Evolutionary conservation across 2,329 filamentous ascomycete species (phyloP), one percentile per base, ranked within the genome.

Genomic region (Beauveria rudraprayagi): DNA sequence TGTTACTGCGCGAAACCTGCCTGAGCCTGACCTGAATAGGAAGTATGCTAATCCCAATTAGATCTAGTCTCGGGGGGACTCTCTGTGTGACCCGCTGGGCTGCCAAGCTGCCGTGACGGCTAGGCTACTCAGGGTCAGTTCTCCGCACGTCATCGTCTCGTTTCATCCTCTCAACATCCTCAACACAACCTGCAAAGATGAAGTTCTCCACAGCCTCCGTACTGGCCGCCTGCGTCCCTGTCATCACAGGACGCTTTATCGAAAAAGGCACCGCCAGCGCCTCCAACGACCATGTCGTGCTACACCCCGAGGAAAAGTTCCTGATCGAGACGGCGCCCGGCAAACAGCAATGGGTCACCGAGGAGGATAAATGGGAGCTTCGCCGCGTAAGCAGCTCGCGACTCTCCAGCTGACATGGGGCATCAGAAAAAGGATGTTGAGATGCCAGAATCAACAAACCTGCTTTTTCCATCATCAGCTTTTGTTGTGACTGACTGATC

Each of bases 321-420:
- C 80, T 96, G 52, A 86, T 99, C 65, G 92, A 97, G 78, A 80
- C 94, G 28, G 83, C 84, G n/a, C 91, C 91, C 3, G 91, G 90
- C 61, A 82, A 93, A 71, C 92, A 87, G 26, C 79, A 83, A 80
- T 94, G 90, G 89, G 88, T 97, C 37, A 95, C 91, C 0, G 93
- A 97, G 69, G 90, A 96, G 41, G 87, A 97, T 77, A 99, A 97
- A 76, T 97, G 93, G 92, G 86, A 88, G 73, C 78, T 97, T 65
- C 87, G 89, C 70, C 82, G 91, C 67, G 92, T 95, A 82, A 62
- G 84, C 76, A 43, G 8, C 24, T 24, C 24, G 3, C 24, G 30
- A 34, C 11, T 14, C 30, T 34, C 10, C 5, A 34, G 30, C 10
- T 34, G 11, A 14, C 30, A 14, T 1, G 30, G 5, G 30, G 11